Evolutionary conservation across 163 green algal genomes (phyloP), one percentile per base, ranked within the genome.

Genomic region (Scenedesmus sp.): DNA sequence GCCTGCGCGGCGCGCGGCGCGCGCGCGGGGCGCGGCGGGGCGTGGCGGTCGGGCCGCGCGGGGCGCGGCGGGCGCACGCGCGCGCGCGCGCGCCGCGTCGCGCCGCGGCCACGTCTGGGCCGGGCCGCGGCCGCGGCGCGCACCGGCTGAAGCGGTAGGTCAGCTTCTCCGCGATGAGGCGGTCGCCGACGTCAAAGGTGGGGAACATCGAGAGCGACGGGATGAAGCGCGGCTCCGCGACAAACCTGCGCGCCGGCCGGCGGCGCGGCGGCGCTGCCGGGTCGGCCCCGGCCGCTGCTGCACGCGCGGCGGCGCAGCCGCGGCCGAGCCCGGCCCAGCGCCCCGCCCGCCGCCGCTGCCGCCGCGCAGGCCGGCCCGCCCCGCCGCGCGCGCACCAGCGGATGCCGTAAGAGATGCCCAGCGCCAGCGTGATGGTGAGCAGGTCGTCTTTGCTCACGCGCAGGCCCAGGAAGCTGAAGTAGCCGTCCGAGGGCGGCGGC

Each of bases 191-290:
- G 50, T 99, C 93, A 83, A 98, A 99, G 0, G 88, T 95, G 7
- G 96, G 96, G 82, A 91, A 98, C 96, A 99, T 99, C 60, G 94
- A 98, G 1, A 99, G 89, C 0, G 92, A 98, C 1, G 96, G 96
- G 75, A 99, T 99, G 88, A 97, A 99, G 7, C 96, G 90, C 0
- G 96, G 96, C 86, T 99, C 96, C 11, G 95, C 95, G 60, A 99
- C 91, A 22, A 95, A 94, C 72, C 89, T 93, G 83, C 44, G 70
- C 7, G 33, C 45, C 39, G 39, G 7, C 7, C 39, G 39, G 39
- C 39, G 39, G 7, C 7, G 39, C 39, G 39, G 7, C 39, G 39
- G 7, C 39, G 39, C 39, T 47, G 39, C 7, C 39, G 39, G 10
- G 39, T 47, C 7, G 7, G 39, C 10, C 7, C 39, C 7, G 39